Evolutionary conservation across 2,329 filamentous ascomycete species (phyloP), one percentile per base, ranked within the genome.

Genomic region (Bipolaris gigantea): DNA sequence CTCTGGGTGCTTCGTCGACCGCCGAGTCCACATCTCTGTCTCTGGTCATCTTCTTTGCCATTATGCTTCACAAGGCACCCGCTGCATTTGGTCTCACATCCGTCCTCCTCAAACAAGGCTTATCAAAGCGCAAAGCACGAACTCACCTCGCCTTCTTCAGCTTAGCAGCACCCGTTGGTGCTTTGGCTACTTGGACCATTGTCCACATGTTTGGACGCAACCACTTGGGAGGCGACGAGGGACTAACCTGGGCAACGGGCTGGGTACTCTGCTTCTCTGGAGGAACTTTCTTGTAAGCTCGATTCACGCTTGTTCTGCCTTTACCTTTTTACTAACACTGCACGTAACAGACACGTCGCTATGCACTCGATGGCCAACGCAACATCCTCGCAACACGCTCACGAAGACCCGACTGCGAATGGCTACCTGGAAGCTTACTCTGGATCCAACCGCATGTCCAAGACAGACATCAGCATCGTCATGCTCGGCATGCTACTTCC

Each of bases 351-450:
- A 65, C 96, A 97, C 69, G 94, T 99, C 39, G 94, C 94, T 1
- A 97, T 97, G 92, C 94, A 99, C 71, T 92, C 92, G 0, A 96
- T 97, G 91, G 90, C 95, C 71, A 92, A 96, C 67, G 84, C 87
- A 19, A 78, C 80, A 11, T 59, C 66, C 8, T 51, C 54, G 4
- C 48, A 51, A 15, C 62, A 61, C 18, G 64, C 70, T 7, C 62
- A 73, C 46, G 66, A 69, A 30, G 69, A 73, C 36, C 66, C 62
- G 47, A 74, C 75, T 8, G 71, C 76, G 2, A 76, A 81, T 27
- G 74, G 77, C 47, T 80, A 86, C 59, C 79, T 85, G n/a, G 78
- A 83, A 53, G 63, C 67, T 33, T 85, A 87, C 44, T 51, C 61
- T 52, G 72, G 33, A 65, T 76, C 36, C 80, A 83, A 67, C 77